Evolutionary conservation across 495 filamentous ascomycete species (phyloP).

Genomic region (Aspergillus affinis): DNA sequence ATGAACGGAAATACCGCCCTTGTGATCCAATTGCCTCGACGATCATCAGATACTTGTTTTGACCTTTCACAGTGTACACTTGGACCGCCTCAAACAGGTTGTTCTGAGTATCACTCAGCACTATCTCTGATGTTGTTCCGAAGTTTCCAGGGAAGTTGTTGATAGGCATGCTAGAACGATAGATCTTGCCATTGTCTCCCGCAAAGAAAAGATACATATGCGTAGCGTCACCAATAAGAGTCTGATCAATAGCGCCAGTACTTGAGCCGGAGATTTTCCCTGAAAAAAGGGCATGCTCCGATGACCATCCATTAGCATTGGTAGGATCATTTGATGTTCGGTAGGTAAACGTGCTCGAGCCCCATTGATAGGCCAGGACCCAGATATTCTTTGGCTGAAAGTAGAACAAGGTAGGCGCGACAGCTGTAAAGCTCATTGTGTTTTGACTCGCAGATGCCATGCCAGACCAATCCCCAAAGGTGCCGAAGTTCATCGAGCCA

Average conservation of each 20-base stretch:
- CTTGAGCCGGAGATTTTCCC: conserved; percentile 49
- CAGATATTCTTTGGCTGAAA: conserved; percentile 59
- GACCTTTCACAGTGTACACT: conserved; percentile 57
- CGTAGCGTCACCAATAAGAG: conserved; percentile 55
- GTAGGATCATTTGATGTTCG: conserved; percentile 56
- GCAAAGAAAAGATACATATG: conserved; percentile 67
- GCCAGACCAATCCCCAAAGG: conserved; percentile 53
- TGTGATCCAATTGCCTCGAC: conserved; percentile 57
- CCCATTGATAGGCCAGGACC: conserved; percentile 64
- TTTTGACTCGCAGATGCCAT: conserved; percentile 57
- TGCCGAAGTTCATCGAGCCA: conserved; percentile 57
- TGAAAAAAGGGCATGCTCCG: conserved; percentile 52
- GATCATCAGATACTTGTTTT: conserved; percentile 60
- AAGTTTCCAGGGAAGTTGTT: conserved; percentile 59
- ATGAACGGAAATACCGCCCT: conserved; percentile 66
- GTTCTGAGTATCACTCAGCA: conserved; percentile 52
- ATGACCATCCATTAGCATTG: conserved; percentile 56
- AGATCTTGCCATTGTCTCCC: conserved; percentile 65
- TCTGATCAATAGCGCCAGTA: conserved; percentile 58
- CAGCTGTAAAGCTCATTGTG: conserved; percentile 52
- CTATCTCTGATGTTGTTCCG: conserved; percentile 43
- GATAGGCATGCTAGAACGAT: conserved; percentile 59
- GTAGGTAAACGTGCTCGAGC: conserved; percentile 57
- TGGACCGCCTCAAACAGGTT: conserved; percentile 64
- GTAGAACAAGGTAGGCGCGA: conserved; percentile 62